Evolutionary conservation across 2,329 filamentous ascomycete species (phyloP).

Genomic region (Sporothrix pseudoabietina): DNA sequence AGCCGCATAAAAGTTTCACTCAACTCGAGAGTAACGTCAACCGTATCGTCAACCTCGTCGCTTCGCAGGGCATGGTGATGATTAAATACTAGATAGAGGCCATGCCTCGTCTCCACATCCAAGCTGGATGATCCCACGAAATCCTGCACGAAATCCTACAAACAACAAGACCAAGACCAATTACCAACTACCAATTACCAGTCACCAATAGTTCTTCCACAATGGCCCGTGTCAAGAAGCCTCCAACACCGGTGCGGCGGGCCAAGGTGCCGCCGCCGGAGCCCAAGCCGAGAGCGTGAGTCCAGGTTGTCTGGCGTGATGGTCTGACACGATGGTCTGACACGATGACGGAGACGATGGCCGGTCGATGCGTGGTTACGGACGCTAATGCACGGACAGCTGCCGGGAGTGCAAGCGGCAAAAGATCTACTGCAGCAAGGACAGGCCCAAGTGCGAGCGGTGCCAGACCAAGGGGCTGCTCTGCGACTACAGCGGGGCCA

Average conservation of each 20-base stretch:
- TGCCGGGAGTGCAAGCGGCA: slow-evolving; percentile 33
- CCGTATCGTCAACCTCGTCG: background rate
- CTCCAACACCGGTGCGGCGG: slow-evolving; percentile 12
- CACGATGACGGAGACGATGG: background rate
- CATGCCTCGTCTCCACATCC: slow-evolving; percentile 16
- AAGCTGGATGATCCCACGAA: background rate
- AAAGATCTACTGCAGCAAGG: slow-evolving; percentile 35
- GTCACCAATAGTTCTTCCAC: background rate
- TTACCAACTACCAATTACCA: too few species aligned
- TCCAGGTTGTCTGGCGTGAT: too few species aligned
- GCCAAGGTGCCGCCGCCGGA: slow-evolving; percentile 18
- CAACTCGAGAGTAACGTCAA: background rate
- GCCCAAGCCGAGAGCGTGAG: slow-evolving; percentile 30
- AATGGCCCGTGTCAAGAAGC: slow-evolving; percentile 27
- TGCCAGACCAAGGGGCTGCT: slow-evolving; percentile 29
- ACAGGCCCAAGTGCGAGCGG: slow-evolving; percentile 32
- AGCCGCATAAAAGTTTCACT: background rate
- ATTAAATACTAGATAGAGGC: background rate
- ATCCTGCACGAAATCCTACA: too few species aligned
- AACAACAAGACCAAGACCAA: background rate
- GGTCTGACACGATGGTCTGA: too few species aligned
- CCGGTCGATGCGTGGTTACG: background rate
- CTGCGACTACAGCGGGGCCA: slow-evolving; percentile 32
- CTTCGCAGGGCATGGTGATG: background rate
- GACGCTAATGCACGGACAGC: background rate